Evolutionary conservation across 306 rosid genomes (phyloP), one percentile per base, ranked within the genome.

Genomic region (Castanea crenata): DNA sequence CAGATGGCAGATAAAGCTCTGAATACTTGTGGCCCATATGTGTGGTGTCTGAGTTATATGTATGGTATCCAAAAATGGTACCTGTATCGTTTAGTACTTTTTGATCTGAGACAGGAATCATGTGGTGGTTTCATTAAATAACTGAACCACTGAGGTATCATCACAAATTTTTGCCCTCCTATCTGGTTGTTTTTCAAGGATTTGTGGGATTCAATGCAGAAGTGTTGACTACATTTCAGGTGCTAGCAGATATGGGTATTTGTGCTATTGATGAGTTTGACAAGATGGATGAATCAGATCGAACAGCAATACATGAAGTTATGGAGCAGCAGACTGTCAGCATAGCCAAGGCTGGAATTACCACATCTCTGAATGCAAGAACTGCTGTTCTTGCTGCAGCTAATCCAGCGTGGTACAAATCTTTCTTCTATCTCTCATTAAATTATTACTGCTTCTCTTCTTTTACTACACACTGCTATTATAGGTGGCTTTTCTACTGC

Each of bases 261-360:
- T 96, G 98, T 25, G 98, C 98, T 77, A 96, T 96, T 78, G 98
- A 96, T 68, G 99, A 96, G 82, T 93, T 95, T 83, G 99, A 96
- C 79, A 96, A 96, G 88, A 96, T 96, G 99, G 99, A 96, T 76
- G 99, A 96, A 79, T 96, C 91, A 0, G 99, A 96, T 89, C 94
- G 99, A 72, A 96, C 99, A 52, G 94, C 99, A 27, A 96, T 96
- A 54, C 98, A 93, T 75, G 99, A 96, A 89, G 99, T 96, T 80
- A 96, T 96, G 99, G 99, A 96, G 85, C 99, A 96, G 86, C 99
- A 96, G 82, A 96, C 98, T 41, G 99, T 96, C 83, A 96, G 99
- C 90, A 96, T 96, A 81, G 99, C 99, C 80, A 96, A 96, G 89
- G 99, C 98, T 74, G 99, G 99, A 57, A 95, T 95, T 84, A 93